phyloP scores from a whole-genome alignment of 495 filamentous ascomycete genomes.

The Aspergillus cavernicola region DNA sequence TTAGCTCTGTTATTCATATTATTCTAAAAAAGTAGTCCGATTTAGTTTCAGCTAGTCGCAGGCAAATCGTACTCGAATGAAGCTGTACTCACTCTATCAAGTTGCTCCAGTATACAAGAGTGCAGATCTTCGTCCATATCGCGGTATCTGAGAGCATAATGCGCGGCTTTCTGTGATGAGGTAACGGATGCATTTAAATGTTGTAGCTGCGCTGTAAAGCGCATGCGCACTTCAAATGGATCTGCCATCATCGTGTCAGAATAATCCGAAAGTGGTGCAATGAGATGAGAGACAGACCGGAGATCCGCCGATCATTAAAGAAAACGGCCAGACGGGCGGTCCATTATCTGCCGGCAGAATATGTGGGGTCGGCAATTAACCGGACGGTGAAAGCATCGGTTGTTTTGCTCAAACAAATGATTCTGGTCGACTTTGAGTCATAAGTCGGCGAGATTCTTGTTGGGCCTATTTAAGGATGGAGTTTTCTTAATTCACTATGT shows the following conservation, averaged over 20 bases:
- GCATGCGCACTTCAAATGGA: constrained; percentile 97
- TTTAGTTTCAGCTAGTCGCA: neutral
- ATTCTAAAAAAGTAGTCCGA: constrained; percentile 47
- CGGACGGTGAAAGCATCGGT: neutral
- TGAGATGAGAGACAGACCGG: neutral
- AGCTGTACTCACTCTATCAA: constrained; percentile 62
- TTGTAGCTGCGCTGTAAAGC: constrained; percentile 84
- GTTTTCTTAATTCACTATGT: too few relatives aligned
- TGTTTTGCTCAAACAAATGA: too few relatives aligned
- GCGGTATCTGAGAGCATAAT: constrained; percentile 87
- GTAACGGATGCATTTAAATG: constrained; percentile 85
- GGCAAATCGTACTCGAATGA: neutral
- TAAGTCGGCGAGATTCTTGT: too few relatives aligned
- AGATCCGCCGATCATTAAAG: neutral
- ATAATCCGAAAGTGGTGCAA: neutral
- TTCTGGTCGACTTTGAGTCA: too few relatives aligned
- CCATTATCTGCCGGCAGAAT: constrained; percentile 14
- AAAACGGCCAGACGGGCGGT: constrained; percentile 4
- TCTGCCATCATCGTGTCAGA: constrained; percentile 64
- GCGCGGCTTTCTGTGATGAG: constrained; percentile 85
- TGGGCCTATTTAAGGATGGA: too few relatives aligned
- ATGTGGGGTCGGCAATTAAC: constrained; percentile 6
- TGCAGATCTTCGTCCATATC: constrained; percentile 96
- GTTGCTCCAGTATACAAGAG: constrained; percentile 92
- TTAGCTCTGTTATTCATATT: constrained; percentile 97